A percentile compares a stretch with the other conserved stretches of the same genome.
Conservation (phyloP, 768 basidiomycete genomes). For the Mycena latifolia region DNA sequence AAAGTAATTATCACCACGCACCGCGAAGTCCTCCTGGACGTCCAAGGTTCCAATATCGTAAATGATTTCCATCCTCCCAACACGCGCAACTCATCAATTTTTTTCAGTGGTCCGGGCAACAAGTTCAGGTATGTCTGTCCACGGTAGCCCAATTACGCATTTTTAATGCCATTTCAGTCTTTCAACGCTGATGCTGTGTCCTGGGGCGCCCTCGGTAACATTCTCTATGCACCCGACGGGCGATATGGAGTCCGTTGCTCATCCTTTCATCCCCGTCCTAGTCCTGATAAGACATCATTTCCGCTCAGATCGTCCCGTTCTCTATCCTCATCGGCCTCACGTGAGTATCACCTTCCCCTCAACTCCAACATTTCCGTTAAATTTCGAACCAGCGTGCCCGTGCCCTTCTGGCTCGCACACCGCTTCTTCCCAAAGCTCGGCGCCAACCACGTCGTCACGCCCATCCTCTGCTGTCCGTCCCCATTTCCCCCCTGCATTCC, state of each 20-base stretch:
- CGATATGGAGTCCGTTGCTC: constrained; percentile 53
- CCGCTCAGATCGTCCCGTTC: constrained; percentile 44
- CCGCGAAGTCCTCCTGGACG: constrained; percentile 62
- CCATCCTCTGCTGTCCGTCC: constrained; percentile 53
- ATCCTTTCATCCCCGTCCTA: constrained; percentile 22
- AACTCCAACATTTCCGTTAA: no score
- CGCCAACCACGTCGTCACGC: constrained; percentile 61
- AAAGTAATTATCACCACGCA: constrained; percentile 63
- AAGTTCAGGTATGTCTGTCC: constrained; percentile 57
- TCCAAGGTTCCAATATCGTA: constrained; percentile 68
- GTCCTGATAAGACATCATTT: background rate
- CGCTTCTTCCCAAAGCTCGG: constrained; percentile 58
- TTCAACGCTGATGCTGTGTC: constrained; percentile 62
- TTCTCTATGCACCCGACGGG: constrained; percentile 58
- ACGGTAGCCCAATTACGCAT: constrained; percentile 39
- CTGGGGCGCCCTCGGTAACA: constrained; percentile 63
- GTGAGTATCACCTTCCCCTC: no score
- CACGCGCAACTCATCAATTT: background rate
- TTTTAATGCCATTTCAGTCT: constrained; percentile 34
- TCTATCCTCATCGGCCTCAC: constrained; percentile 57
- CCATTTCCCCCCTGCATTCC: background rate
- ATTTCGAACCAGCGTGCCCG: no score
- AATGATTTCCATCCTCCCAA: background rate
- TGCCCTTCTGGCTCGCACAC: constrained; percentile 65
- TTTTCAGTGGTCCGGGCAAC: constrained; percentile 55